Percentiles rank a stretch among this genome's conserved stretches.
phyloP scores from a whole-genome alignment of 805 yeast species.

The Jamesozyma gamospora region DNA sequence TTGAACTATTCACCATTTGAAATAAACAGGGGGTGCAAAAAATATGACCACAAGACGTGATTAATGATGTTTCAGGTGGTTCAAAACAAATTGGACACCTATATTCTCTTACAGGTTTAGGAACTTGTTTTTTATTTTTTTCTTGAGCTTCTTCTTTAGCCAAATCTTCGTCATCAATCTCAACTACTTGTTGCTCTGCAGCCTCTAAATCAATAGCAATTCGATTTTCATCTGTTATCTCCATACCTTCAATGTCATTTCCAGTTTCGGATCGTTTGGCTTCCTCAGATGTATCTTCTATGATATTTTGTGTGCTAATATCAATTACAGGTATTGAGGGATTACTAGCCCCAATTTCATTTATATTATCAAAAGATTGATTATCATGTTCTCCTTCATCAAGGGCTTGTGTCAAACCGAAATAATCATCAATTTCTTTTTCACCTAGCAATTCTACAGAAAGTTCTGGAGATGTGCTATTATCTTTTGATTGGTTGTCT shows the following conservation, averaged over 20 bases:
- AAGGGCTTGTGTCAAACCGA: slow-evolving; percentile 6
- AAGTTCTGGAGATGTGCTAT: slow-evolving; percentile 5
- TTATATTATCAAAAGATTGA: neutral
- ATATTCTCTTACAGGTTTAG: slow-evolving; percentile 29
- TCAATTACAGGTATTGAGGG: neutral
- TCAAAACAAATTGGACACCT: slow-evolving; percentile 51
- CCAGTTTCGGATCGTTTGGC: too few species aligned
- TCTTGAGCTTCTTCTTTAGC: slow-evolving; percentile 8
- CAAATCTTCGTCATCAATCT: slow-evolving; percentile 31
- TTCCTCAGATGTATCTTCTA: neutral
- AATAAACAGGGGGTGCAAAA: slow-evolving; percentile 47
- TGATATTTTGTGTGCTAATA: neutral
- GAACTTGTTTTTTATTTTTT: slow-evolving; percentile 12
- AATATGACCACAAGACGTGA: slow-evolving; percentile 49
- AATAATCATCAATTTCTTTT: slow-evolving; percentile 8
- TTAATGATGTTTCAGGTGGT: slow-evolving; percentile 38
- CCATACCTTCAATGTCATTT: neutral
- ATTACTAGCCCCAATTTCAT: neutral
- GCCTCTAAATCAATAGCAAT: slow-evolving; percentile 8
- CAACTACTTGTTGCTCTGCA: slow-evolving; percentile 32
- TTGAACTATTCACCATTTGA: slow-evolving; percentile 40
- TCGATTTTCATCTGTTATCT: neutral
- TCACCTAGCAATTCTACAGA: slow-evolving; percentile 15
- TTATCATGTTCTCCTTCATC: slow-evolving; percentile 4
- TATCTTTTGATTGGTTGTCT: neutral